Base-by-base conservation (phyloP, 345 rosid species). In the Microthlaspi erraticum region DNA sequence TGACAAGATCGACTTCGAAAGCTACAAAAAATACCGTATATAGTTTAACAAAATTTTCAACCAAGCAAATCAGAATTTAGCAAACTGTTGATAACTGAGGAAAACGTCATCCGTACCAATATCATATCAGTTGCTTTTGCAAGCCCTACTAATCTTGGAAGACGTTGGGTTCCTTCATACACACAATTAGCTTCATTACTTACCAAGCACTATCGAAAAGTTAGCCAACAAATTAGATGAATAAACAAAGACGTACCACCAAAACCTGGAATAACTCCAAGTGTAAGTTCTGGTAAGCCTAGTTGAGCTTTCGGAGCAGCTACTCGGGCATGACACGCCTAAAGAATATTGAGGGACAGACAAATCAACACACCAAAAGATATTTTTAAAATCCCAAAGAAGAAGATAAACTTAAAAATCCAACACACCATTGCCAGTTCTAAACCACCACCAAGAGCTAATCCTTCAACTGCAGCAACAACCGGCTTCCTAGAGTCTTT, bases 381-480 rank as follows among this genome's bases (percentile, higher is more conserved):
- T 20, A 4, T 20, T n/a, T 50, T 2, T 10, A 17, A 39, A 50
- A 2, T 7, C 8, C 9, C 13, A 48, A 17, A 10, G 18, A 9
- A 26, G 18, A 68, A 19, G 23, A 37, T 49, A 38, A 13, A 37
- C 51, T 2, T 17, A 29, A 39, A 64, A 80, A 12, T 37, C 83
- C 83, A 26, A 26, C 29, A 26, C 48, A 93, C 98, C 98, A 93
- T 51, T 39, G 96, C 91, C 57, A 93, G 55, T 74, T 93, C 98
- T 61, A 93, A 81, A 77, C 98, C 98, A 81, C 98, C 98, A 72
- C 98, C 98, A 68, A 93, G 92, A 51, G 98, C 98, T 74, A 93
- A 73, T 73, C 98, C 97, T 84, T 89, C 91, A 33, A 93, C 88
- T 50, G 98, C 98, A 63, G 98, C 97, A 79, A 93, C 97, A 75